A percentile compares a stretch with the other conserved stretches of the same genome.
These are phyloP conservation scores for Parmelia sp. DNA, from an alignment of 495 filamentous ascomycete species.

Conservation along the genomic window DNA sequence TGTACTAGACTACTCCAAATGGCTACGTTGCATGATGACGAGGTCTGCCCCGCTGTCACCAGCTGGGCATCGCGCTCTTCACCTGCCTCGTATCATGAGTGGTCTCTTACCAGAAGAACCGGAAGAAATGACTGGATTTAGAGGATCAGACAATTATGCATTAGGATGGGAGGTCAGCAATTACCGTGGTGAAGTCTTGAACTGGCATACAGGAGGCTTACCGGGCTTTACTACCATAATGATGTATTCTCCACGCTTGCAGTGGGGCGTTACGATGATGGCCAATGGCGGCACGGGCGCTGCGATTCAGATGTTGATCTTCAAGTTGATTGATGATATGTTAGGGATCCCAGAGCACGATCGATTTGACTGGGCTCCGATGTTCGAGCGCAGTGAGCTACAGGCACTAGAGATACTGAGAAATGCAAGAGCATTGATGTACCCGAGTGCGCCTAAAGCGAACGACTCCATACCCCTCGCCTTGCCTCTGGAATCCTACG, in stretches of 20 bases:
- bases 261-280: constrained; percentile 43
- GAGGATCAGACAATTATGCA: constrained; percentile 35
- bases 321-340: constrained; percentile 38
- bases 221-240: constrained; percentile 41
- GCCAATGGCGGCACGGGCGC: constrained; percentile 38
- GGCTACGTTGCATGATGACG: constrained; percentile 39
- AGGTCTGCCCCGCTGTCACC: constrained; percentile 30
- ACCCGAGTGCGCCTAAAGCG: constrained; percentile 16
- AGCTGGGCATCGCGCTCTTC: constrained; percentile 36
- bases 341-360: constrained; percentile 28
- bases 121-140: constrained; percentile 17
- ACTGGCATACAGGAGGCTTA: constrained; percentile 43
- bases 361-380: constrained; percentile 23
- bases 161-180: constrained; percentile 41
- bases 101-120: background rate
- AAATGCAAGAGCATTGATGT: background rate
- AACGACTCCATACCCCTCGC: constrained; percentile 26
- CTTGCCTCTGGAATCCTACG: constrained; percentile 32
- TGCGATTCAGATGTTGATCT: constrained; percentile 26
- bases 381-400: background rate
- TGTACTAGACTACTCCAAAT: constrained; percentile 48
- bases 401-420: background rate
- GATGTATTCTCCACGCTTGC: constrained; percentile 40
- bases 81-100: constrained; percentile 31
- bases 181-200: constrained; percentile 41